Evolutionary conservation across 2,329 filamentous ascomycete genomes (phyloP).

Genomic region (Diaporthe caulivora): DNA sequence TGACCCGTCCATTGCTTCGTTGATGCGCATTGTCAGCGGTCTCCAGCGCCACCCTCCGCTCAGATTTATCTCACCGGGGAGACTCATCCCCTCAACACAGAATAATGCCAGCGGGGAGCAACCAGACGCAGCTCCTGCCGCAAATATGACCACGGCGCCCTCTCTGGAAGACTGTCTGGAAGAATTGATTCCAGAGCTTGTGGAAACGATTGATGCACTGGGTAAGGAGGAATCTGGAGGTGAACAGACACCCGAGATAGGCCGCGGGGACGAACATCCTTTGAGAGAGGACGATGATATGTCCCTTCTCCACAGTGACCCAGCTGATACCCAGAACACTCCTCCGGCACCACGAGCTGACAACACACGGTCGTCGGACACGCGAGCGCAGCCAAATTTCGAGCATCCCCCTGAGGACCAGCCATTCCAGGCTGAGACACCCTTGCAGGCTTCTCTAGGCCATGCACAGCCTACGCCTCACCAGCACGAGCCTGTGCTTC

Average conservation of each 20-base stretch:
- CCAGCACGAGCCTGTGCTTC: neutral
- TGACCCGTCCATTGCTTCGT: neutral
- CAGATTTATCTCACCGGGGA: too few relatives aligned
- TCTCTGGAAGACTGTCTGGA: too few relatives aligned
- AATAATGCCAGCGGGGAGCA: neutral
- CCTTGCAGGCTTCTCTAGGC: neutral
- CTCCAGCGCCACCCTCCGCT: too few relatives aligned
- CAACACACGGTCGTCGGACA: neutral
- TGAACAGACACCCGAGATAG: neutral
- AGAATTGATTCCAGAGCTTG: too few relatives aligned
- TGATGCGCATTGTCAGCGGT: neutral
- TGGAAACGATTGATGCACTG: neutral
- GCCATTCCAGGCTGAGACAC: neutral
- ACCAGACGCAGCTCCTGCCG: neutral
- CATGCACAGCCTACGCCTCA: neutral
- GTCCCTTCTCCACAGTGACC: neutral
- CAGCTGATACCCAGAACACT: neutral
- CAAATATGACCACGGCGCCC: neutral
- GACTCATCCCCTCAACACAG: neutral
- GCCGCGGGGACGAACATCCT: neutral
- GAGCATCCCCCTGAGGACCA: too few relatives aligned
- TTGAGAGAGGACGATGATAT: slow-evolving; percentile 17
- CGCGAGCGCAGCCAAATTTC: neutral
- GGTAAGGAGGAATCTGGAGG: neutral
- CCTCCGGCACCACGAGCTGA: neutral